Evolutionary conservation across 257 asterid genomes (phyloP).

Genomic region (Mitragyna speciosa): DNA sequence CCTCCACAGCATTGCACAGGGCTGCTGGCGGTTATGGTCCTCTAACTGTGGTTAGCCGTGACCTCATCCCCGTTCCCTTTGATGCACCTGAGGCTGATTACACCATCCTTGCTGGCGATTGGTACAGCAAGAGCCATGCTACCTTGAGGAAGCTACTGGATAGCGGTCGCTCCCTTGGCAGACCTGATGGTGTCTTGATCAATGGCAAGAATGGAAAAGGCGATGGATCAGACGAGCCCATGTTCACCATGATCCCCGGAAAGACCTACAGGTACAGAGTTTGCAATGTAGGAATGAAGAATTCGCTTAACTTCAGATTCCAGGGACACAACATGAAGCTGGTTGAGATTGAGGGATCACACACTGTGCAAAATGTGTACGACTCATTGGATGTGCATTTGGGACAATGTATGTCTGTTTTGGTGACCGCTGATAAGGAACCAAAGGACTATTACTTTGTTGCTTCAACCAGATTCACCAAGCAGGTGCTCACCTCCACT

Average conservation of each 20-base stretch:
- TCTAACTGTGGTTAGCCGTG: conserved; percentile 47
- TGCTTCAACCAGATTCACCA: conserved; percentile 53
- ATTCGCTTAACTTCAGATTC: conserved; percentile 49
- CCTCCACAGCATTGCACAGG: conserved; percentile 52
- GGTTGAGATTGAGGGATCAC: conserved; percentile 66
- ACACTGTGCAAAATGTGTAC: conserved; percentile 49
- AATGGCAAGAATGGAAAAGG: conserved; percentile 47
- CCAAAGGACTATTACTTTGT: conserved; percentile 58
- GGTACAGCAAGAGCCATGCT: conserved; percentile 54
- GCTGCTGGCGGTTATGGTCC: conserved; percentile 65
- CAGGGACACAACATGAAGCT: conserved; percentile 58
- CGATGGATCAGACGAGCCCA: conserved; percentile 36
- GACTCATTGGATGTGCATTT: conserved; percentile 58
- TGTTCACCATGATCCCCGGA: conserved; percentile 45
- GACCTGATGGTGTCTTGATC: conserved; percentile 50
- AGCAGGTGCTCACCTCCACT: conserved; percentile 29
- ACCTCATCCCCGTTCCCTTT: conserved; percentile 59
- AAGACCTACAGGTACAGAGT: conserved; percentile 54
- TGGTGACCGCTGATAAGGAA: conserved; percentile 46
- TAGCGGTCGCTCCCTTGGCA: conserved; percentile 36
- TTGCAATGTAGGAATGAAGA: conserved; percentile 60
- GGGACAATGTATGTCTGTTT: conserved; percentile 59
- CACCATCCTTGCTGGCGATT: conserved; percentile 51
- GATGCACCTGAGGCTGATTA: conserved; percentile 44
- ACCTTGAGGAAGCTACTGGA: conserved; percentile 40